These are phyloP conservation scores for Lasiodiplodia gonubiensis DNA, from an alignment of 2,329 filamentous ascomycete species.

Conservation along the genomic window DNA sequence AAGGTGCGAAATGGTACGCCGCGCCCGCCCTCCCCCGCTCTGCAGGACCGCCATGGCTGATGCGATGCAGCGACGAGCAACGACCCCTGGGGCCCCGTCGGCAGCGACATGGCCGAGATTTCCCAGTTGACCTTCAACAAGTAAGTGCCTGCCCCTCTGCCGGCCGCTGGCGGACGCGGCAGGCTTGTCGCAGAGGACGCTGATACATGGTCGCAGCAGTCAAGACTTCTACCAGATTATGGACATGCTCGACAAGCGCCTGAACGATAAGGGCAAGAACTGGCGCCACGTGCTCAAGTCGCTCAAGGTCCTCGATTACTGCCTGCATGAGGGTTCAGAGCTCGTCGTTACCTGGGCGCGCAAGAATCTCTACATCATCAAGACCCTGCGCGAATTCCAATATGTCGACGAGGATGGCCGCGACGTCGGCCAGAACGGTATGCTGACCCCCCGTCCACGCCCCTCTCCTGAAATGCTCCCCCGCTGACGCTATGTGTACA, in stretches of 20 bases:
- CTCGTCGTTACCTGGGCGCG: slow-evolving; percentile 96
- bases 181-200: slow-evolving; percentile 31
- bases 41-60: slow-evolving; percentile 33
- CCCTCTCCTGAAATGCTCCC: slow-evolving; percentile 13
- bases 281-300: slow-evolving; percentile 99
- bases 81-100: slow-evolving; percentile 96
- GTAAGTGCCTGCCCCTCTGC: slow-evolving; percentile 61
- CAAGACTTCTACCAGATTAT: slow-evolving; percentile 99
- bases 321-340: slow-evolving; percentile 95
- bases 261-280: slow-evolving; percentile 99
- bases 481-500: slow-evolving; percentile 47
- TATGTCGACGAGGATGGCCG: slow-evolving; percentile 94
- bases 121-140: slow-evolving; percentile 97
- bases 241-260: slow-evolving; percentile 98
- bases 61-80: slow-evolving; percentile 83
- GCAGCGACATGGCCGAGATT: slow-evolving; percentile 98
- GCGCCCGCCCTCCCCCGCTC: slow-evolving; percentile 12
- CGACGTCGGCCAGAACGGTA: slow-evolving; percentile 96
- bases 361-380: slow-evolving; percentile 98
- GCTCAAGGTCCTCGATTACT: slow-evolving; percentile 96
- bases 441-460: slow-evolving; percentile 39
- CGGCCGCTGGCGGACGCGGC: slow-evolving; percentile 13
- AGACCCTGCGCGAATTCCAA: slow-evolving; percentile 95
- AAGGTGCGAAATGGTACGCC: slow-evolving; percentile 68
- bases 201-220: slow-evolving; percentile 63